Base-by-base conservation (phyloP, 768 basidiomycete species). In the Auriculariales sp. region DNA sequence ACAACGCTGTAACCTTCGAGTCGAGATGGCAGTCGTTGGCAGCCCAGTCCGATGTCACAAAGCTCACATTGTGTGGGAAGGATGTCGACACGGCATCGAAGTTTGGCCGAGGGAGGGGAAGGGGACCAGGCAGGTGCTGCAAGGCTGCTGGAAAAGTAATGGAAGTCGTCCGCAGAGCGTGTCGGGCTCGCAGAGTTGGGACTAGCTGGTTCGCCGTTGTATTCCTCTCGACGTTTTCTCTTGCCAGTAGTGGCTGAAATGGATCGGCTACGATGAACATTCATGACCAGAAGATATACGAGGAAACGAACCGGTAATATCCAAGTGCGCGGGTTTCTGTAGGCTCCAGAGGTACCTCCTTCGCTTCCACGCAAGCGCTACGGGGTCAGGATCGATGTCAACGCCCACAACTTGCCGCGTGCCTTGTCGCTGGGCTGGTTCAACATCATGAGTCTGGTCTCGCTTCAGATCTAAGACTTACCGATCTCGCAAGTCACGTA, bases 401-500 rank as follows among this genome's bases (percentile, higher is more conserved):
- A 94, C 86, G 1, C 89, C 90, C 12, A 82, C 66, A 7, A 91
- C 83, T 52, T 71, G 73, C n/a, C 58, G 60, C 4, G 86, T 81
- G 2, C 73, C 74, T 62, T 71, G 71, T 1, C 64, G 62, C 58
- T 86, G 88, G 25, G 82, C 87, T 87, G 53, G 15, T 44, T 42
- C 14, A 36, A 29, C 45, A 54, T 33, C 19, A 49, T 15, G 27
- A 25, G 30, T 24, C 45, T 11, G 30, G 9, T 50, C 33, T n/a
- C 24, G 9, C 22, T 3, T 28, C 12, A 24, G 36, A 15, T 4
- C 12, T 7, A 47, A 15, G 2, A 28, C 68, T 45, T 54, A 82
- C 89, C 89, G n/a, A 92, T 78, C 61, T 92, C 86, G 59, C 83
- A 83, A 1, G 85, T 82, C 30, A 93, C 79, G 72, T 74, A 77